Evolutionary conservation across 768 basidiomycete genomes (phyloP).

Genomic region (Mycena sanguinolenta): DNA sequence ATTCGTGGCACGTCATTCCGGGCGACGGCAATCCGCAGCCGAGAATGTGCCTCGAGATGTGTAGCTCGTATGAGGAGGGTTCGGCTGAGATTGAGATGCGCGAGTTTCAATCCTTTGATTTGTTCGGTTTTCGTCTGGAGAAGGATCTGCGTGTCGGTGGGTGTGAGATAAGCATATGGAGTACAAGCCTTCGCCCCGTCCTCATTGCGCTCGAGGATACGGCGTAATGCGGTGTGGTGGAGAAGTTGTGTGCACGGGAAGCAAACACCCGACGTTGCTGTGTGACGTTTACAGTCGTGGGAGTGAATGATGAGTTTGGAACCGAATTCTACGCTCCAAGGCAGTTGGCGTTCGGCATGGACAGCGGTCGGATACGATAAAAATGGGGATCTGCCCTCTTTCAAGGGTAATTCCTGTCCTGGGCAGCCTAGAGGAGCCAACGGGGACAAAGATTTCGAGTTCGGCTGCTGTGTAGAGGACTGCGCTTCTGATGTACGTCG

Average conservation of each 20-base stretch:
- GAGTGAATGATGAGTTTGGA: too few relatives aligned
- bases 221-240: background rate
- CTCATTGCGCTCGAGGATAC: constrained; percentile 3
- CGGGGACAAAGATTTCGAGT: background rate
- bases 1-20: constrained; percentile 2
- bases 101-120: background rate
- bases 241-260: background rate
- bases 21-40: too few relatives aligned
- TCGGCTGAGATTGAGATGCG: background rate
- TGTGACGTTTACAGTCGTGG: too few relatives aligned
- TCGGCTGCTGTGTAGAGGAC: too few relatives aligned
- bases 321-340: too few relatives aligned
- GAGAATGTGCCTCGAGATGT: too few relatives aligned
- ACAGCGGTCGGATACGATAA: too few relatives aligned
- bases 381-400: constrained; percentile 1
- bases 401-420: background rate
- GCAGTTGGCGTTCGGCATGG: too few relatives aligned
- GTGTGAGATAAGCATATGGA: constrained; percentile 1
- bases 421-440: background rate
- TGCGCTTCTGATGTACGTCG: too few relatives aligned
- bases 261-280: too few relatives aligned
- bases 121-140: too few relatives aligned
- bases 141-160: background rate
- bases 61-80: background rate
- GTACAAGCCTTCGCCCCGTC: background rate